A percentile compares a stretch with the other conserved stretches of the same genome.
phyloP scores from a whole-genome alignment of 306 rosid species.

The Luffa aegyptiaca region DNA sequence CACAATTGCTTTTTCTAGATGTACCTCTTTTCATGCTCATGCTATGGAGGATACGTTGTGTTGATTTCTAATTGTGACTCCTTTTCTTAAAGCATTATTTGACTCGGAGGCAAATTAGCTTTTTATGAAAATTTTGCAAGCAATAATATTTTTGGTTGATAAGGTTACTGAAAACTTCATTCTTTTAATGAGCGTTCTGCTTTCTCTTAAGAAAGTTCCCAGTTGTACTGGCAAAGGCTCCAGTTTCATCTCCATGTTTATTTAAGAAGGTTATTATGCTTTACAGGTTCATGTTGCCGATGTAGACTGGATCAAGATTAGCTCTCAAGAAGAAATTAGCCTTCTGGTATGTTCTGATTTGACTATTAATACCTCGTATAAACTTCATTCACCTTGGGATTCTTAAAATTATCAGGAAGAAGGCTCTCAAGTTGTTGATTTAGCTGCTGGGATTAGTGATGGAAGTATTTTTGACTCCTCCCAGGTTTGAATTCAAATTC shows the following conservation, averaged over 20 bases:
- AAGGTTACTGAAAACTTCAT: not conserved
- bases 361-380: slow-evolving; percentile 6
- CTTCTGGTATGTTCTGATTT: slow-evolving; percentile 49
- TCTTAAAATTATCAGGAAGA: slow-evolving; percentile 56
- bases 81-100: not conserved
- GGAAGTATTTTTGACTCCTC: slow-evolving; percentile 63
- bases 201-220: not conserved
- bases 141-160: not conserved
- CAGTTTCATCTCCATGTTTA: not conserved
- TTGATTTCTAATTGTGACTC: not conserved
- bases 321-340: slow-evolving; percentile 60
- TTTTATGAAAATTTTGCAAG: not conserved
- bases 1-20: not conserved
- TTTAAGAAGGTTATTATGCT: slow-evolving; percentile 12
- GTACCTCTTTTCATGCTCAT: not conserved
- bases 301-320: slow-evolving; percentile 76
- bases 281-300: slow-evolving; percentile 89
- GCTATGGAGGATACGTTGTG: not conserved
- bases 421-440: slow-evolving; percentile 43
- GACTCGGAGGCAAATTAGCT: not conserved
- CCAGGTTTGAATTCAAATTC: slow-evolving; percentile 45
- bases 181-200: not conserved
- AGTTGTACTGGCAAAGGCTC: not conserved
- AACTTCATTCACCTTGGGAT: slow-evolving; percentile 11
- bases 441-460: slow-evolving; percentile 60